phyloP scores from a whole-genome alignment of 192 early-diverging fungal species.

The Podila minutissima region DNA sequence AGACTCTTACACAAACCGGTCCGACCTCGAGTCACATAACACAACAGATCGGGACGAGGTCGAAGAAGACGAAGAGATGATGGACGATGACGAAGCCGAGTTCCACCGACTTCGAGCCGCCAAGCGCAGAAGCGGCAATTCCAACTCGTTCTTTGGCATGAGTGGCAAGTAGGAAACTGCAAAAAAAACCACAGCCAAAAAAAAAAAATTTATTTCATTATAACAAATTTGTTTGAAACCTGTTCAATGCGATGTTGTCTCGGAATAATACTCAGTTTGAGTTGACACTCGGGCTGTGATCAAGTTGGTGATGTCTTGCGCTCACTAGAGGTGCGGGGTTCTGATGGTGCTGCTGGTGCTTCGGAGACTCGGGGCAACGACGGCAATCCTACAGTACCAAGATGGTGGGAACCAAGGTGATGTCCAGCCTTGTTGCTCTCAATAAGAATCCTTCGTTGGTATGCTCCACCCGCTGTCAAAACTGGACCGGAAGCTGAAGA shows the following conservation, averaged over 20 bases:
- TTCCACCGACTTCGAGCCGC: slow-evolving; percentile 17
- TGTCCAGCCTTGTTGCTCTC: neutral
- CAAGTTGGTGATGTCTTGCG: neutral
- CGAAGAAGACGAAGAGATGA: slow-evolving; percentile 23
- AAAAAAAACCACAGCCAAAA: too few relatives aligned
- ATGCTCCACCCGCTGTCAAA: neutral
- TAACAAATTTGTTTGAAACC: too few relatives aligned
- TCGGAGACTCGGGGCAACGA: neutral
- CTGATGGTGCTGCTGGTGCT: neutral
- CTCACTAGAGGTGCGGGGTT: neutral
- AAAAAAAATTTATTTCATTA: too few relatives aligned
- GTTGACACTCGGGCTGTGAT: too few relatives aligned
- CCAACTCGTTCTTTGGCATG: slow-evolving; percentile 19
- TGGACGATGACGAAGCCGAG: slow-evolving; percentile 10
- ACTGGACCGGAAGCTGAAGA: neutral
- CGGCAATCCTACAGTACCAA: neutral
- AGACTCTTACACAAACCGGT: slow-evolving; percentile 16
- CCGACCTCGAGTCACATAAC: slow-evolving; percentile 18
- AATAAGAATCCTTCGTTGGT: slow-evolving; percentile 1
- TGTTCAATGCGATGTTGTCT: too few relatives aligned
- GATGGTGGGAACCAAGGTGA: neutral
- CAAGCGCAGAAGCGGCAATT: slow-evolving; percentile 34
- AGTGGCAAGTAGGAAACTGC: slow-evolving; percentile 16
- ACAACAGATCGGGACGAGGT: slow-evolving; percentile 13
- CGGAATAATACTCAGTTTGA: too few relatives aligned